phyloP scores from a whole-genome alignment of 495 filamentous ascomycete species.

The Halenospora varia region DNA sequence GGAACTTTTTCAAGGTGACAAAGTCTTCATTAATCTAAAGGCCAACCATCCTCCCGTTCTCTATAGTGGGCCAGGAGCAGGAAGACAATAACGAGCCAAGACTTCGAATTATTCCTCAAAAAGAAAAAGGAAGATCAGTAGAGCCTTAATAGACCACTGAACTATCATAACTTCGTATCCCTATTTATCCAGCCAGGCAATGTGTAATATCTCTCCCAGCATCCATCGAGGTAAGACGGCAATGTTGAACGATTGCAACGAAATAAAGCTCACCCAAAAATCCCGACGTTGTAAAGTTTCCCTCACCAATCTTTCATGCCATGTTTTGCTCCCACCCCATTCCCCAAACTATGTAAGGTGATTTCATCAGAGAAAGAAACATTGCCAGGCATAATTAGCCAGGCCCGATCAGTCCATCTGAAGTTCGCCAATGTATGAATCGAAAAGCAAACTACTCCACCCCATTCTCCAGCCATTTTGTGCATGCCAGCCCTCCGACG shows the following conservation, averaged over 20 bases:
- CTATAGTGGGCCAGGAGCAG: not conserved
- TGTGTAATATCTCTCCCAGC: not conserved
- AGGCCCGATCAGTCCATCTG: slow-evolving; percentile 1
- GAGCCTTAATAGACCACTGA: not conserved
- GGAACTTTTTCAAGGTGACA: slow-evolving; percentile 8
- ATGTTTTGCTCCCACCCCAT: not conserved
- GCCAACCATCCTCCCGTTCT: slow-evolving; percentile 7
- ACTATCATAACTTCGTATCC: slow-evolving; percentile 22
- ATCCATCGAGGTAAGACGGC: not conserved
- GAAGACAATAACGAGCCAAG: slow-evolving; percentile 1
- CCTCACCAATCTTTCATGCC: not conserved
- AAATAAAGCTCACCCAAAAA: not conserved
- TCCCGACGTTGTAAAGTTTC: not conserved
- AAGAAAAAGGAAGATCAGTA: slow-evolving; percentile 7
- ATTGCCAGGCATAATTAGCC: not conserved
- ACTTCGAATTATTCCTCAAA: slow-evolving; percentile 4
- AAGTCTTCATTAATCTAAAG: slow-evolving; percentile 26
- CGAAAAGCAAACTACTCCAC: slow-evolving; percentile 15
- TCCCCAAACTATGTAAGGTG: not conserved
- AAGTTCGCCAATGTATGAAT: slow-evolving; percentile 10
- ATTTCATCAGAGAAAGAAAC: not conserved
- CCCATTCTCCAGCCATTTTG: slow-evolving; percentile 21
- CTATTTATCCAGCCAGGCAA: slow-evolving; percentile 9
- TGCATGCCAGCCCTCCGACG: slow-evolving; percentile 17
- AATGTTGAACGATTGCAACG: not conserved